Base-by-base conservation (phyloP, 345 rosid genomes). In the Eutrema yunnanense region DNA sequence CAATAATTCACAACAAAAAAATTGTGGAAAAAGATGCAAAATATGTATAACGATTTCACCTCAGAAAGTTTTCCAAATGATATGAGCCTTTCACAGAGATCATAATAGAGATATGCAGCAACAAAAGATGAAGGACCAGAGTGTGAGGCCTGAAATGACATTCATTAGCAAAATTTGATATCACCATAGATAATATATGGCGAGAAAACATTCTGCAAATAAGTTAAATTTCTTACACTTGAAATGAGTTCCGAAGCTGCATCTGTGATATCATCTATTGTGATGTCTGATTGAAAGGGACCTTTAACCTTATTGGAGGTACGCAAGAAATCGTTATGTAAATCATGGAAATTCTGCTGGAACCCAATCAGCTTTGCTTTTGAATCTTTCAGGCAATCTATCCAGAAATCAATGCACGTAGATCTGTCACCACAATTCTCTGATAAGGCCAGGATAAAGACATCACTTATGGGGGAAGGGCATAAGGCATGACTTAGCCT, bases 401-500 rank as follows among this genome's bases (percentile, higher is more conserved):
- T 74, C 98, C 98, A 94, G 71, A 82, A 88, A 60, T 80, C 82
- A 72, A 87, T 72, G 59, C 84, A 69, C 50, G 57, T 81, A 33
- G 79, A 83, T 62, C 49, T 67, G 63, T 83, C 90, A 60, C 89
- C 88, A 72, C 53, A 80, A 38, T 80, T 72, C 74, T 78, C 85
- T 58, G 87, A 78, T 62, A 89, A 72, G 62, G 57, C 82, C 38
- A 7, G 37, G 26, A 83, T 75, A 52, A 91, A 81, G 61, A 80
- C 82, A 36, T 91, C 90, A 77, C 80, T 79, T 54, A 94, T 65
- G 36, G 97, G 96, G 64, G 96, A 82, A 71, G 78, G 76, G 77
- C 97, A 94, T 67, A 94, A 88, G 12, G 90, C 88, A 80, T 94
- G 98, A 74, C 85, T 84, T 43, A 89, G 87, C 82, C 97, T 87